Evolutionary conservation across 768 basidiomycete species (phyloP).

Genomic region (Mycena venus): DNA sequence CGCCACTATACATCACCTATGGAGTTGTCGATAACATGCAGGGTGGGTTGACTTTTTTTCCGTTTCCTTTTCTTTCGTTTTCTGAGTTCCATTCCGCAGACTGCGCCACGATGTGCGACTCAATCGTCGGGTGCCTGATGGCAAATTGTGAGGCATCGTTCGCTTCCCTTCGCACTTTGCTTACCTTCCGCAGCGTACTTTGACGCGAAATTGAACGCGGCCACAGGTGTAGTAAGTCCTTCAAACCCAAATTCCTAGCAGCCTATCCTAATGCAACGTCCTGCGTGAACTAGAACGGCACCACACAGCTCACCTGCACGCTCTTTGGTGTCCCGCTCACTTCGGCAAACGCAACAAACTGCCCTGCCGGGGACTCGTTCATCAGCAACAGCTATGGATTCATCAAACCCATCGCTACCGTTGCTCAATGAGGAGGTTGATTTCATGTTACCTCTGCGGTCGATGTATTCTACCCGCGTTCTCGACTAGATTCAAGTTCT

Average conservation of each 20-base stretch:
- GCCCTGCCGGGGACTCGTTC: not conserved
- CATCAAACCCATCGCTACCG: not conserved
- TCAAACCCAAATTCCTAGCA: too few relatives aligned
- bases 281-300: not conserved
- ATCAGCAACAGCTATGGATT: not conserved
- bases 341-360: not conserved
- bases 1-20: not conserved
- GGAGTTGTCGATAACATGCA: not conserved
- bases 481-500: not conserved
- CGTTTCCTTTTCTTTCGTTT: not conserved
- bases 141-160: not conserved
- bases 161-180: not conserved
- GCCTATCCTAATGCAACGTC: too few relatives aligned
- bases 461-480: not conserved
- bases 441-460: too few relatives aligned
- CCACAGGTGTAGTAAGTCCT: not conserved
- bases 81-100: not conserved
- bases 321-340: not conserved
- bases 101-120: slow-evolving; percentile 1
- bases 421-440: not conserved
- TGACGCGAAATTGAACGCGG: not conserved
- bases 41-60: not conserved
- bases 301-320: not conserved
- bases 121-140: slow-evolving; percentile 1
- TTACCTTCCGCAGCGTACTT: not conserved